Percentiles rank a stretch among this genome's conserved stretches.
phyloP scores from a whole-genome alignment of 352 stramenopile species.

The Phytophthora rubi region DNA sequence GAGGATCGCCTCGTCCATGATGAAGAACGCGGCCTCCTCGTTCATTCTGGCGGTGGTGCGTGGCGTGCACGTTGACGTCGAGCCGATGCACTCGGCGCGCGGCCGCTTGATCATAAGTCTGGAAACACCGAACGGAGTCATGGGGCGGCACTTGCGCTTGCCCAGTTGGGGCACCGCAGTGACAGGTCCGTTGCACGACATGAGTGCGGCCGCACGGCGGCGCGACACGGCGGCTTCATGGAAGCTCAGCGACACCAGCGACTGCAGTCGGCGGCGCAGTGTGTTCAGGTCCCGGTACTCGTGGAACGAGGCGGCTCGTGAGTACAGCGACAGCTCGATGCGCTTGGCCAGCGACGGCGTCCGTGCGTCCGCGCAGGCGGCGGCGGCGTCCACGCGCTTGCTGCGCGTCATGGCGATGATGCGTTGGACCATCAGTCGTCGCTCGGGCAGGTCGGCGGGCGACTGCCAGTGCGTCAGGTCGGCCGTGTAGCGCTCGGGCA shows the following conservation, averaged over 20 bases:
- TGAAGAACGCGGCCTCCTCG: slow-evolving; percentile 53
- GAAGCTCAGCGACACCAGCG: slow-evolving; percentile 87
- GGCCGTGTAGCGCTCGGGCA: slow-evolving; percentile 79
- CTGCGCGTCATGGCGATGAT: slow-evolving; percentile 89
- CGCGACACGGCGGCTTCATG: slow-evolving; percentile 81
- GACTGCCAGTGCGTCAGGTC: slow-evolving; percentile 87
- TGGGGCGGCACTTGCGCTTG: slow-evolving; percentile 55
- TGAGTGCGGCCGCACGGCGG: slow-evolving; percentile 31
- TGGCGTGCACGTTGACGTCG: slow-evolving; percentile 27
- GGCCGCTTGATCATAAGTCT: slow-evolving; percentile 67
- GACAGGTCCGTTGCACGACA: slow-evolving; percentile 16
- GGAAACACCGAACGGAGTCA: slow-evolving; percentile 59
- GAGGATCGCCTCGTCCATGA: slow-evolving; percentile 76
- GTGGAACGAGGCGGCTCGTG: slow-evolving; percentile 77
- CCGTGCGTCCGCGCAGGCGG: slow-evolving; percentile 50
- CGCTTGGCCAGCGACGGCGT: slow-evolving; percentile 86
- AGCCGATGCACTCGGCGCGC: slow-evolving; percentile 40
- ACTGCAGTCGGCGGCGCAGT: slow-evolving; percentile 78
- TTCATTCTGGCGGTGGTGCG: slow-evolving; percentile 20
- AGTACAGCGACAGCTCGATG: slow-evolving; percentile 89
- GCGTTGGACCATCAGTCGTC: slow-evolving; percentile 84
- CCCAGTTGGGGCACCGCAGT: slow-evolving; percentile 46
- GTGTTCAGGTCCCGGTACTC: slow-evolving; percentile 90
- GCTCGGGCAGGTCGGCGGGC: slow-evolving; percentile 78
- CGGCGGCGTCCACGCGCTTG: slow-evolving; percentile 48